Evolutionary conservation across 257 asterid genomes (phyloP).

Genomic region (Rehmannia glutinosa): DNA sequence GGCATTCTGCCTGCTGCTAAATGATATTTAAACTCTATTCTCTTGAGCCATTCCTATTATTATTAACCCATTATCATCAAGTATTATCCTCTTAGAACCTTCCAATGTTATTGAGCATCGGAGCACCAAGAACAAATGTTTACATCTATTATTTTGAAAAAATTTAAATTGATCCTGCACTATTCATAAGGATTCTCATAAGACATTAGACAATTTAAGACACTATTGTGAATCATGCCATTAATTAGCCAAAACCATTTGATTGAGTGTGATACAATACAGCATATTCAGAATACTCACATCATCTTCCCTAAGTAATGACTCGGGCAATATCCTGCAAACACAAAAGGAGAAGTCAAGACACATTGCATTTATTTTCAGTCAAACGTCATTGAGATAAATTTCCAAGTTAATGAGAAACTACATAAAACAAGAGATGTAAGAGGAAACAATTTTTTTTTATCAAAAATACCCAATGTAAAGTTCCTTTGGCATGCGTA

Average conservation of each 20-base stretch:
- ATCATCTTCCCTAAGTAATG: constrained; percentile 70
- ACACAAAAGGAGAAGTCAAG: constrained; percentile 18
- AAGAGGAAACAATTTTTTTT: not conserved
- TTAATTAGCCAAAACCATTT: no score
- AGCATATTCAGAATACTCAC: constrained; percentile 38
- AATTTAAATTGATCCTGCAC: no score
- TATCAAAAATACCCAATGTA: not conserved
- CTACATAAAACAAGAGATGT: not conserved
- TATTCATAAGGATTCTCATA: not conserved
- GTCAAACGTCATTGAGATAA: not conserved
- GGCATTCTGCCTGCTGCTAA: no score
- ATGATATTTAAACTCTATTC: no score
- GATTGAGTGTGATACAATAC: not conserved
- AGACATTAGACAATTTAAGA: not conserved
- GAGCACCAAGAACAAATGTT: no score
- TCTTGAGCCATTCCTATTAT: no score
- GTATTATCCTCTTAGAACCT: no score
- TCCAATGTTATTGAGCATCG: no score
- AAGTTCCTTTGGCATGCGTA: not conserved
- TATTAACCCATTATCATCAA: no score
- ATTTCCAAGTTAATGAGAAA: not conserved
- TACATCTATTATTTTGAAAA: no score
- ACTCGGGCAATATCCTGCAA: constrained; percentile 70
- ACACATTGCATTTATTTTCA: not conserved
- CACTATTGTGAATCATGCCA: not conserved